Percentiles rank a stretch among this genome's conserved stretches.
phyloP scores from a whole-genome alignment of 129 eudicot genomes.

The Flaveria robusta region DNA sequence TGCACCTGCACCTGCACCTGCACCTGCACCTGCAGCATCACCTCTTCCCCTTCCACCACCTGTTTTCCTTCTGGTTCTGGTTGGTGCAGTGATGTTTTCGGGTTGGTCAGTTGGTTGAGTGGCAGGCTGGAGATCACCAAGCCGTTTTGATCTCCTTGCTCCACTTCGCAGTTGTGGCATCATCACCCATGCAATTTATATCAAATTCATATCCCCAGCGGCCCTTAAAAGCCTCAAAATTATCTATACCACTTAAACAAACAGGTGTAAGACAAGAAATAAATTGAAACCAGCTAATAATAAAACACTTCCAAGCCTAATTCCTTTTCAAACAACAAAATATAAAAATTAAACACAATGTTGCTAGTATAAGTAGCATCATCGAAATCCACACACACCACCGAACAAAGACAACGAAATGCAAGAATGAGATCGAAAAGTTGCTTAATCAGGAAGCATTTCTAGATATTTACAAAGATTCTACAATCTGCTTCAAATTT shows the following conservation, averaged over 20 bases:
- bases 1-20: constrained; percentile 76
- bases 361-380: neutral
- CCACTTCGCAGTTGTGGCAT: constrained; percentile 99
- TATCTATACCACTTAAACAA: constrained; percentile 3
- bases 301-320: neutral
- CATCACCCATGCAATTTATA: constrained; percentile 89
- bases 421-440: neutral
- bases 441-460: constrained; percentile 28
- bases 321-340: neutral
- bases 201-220: constrained; percentile 43
- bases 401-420: neutral
- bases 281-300: constrained; percentile 1
- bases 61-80: constrained; percentile 72
- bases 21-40: constrained; percentile 79
- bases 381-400: constrained; percentile 1
- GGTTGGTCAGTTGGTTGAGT: constrained; percentile 63
- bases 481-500: constrained; percentile 30
- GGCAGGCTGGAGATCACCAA: constrained; percentile 91
- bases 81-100: constrained; percentile 52
- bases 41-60: constrained; percentile 90
- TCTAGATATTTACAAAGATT: neutral
- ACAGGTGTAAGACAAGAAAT: constrained; percentile 6
- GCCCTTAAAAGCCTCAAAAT: constrained; percentile 32
- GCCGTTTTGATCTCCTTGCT: constrained; percentile 98
- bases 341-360: neutral